Evolutionary conservation across 2,329 filamentous ascomycete genomes (phyloP).

Genomic region (Tolypocladium album): DNA sequence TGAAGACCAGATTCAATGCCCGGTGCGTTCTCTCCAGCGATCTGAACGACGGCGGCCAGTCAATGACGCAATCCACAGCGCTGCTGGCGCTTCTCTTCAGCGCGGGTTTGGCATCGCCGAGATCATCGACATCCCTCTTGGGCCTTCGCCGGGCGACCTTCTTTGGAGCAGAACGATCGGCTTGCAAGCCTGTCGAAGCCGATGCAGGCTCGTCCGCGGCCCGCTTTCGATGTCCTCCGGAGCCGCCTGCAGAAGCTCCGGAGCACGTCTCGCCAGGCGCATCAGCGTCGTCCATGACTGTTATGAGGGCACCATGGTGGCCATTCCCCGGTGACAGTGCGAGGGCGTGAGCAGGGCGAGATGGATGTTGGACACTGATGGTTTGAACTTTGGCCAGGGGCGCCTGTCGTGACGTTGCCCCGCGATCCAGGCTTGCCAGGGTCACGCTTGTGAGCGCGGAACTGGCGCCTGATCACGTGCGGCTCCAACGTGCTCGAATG

Average conservation of each 20-base stretch:
- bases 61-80: slow-evolving; percentile 20
- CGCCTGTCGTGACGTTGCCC: background rate
- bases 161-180: background rate
- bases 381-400: background rate
- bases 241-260: background rate
- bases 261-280: background rate
- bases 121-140: background rate
- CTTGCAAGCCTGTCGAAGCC: background rate
- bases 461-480: slow-evolving; percentile 28
- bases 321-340: background rate
- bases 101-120: background rate
- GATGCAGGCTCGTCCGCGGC: background rate
- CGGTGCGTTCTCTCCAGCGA: slow-evolving; percentile 65
- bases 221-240: slow-evolving; percentile 4
- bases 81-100: slow-evolving; percentile 10
- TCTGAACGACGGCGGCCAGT: slow-evolving; percentile 69
- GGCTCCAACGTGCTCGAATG: background rate
- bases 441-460: slow-evolving; percentile 9
- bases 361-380: background rate
- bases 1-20: slow-evolving; percentile 86
- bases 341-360: background rate
- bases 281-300: background rate
- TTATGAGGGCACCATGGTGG: background rate
- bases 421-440: background rate
- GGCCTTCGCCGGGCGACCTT: background rate